Base-by-base conservation (phyloP, 2,329 filamentous ascomycete species). In the Davidsoniella eucalypti region DNA sequence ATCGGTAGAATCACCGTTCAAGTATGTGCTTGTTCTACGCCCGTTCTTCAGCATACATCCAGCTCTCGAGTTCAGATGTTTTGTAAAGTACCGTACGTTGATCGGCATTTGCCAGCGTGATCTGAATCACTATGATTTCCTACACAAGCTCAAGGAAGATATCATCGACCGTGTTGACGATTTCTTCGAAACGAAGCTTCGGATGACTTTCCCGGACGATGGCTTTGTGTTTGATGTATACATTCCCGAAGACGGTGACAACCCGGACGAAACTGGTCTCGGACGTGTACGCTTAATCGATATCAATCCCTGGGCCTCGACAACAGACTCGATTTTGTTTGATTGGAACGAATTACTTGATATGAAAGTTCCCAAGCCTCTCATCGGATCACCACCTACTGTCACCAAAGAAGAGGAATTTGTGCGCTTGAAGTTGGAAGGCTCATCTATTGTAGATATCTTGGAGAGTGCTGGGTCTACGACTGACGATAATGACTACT, bases 151-250 rank as follows among this genome's bases (percentile, higher is more conserved):
- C 64, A 73, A 78, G 45, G 70, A 76, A 4, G 72, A 78, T 52
- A 69, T 96, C 48, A 70, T 79, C 50, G 70, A 70, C n/a, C 73
- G 76, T 26, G 84, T 94, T 48, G 71, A 76, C 55, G 69, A 79
- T 16, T 92, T 95, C 60, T 95, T 95, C 61, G 74, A 82, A 26
- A 69, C 78, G 26, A 79, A 78, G 54, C 64, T 95, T 54, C 75
- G 82, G 53, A 72, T 82, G 56, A 84, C 79, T 0, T 96, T 96
- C 58, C 83, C 84, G 0, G 90, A 96, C 55, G 72, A 76, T 2
- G 82, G 78, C 62, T 96, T 94, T 58, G 76, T 79, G 0, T 94
- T 98, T 59, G 92, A 98, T 61, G 82, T 95, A 41, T 96, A 98
- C 60, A 75, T 98, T 1, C 88, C 90, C 1, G 76, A 81, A 55